Evolutionary conservation across 805 yeast species (phyloP).

Genomic region (Maudiozyma bulderi): DNA sequence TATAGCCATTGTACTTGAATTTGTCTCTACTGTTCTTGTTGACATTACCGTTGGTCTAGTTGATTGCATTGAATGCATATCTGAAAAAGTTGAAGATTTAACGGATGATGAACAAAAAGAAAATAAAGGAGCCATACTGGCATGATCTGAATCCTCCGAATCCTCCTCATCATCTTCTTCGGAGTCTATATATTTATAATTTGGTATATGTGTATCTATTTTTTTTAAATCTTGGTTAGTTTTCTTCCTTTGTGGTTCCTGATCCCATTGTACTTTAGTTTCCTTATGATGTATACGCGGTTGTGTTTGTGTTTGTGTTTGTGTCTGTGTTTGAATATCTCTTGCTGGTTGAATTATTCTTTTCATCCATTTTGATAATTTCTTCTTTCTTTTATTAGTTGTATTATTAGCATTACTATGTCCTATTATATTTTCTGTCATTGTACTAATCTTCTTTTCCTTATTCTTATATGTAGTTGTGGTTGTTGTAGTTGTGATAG

Average conservation of each 20-base stretch:
- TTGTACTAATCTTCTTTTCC: neutral
- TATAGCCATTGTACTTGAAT: conserved; percentile 58
- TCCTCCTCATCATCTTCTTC: neutral
- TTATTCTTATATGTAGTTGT: no score
- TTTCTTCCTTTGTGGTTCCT: conserved; percentile 8
- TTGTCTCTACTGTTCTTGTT: conserved; percentile 37
- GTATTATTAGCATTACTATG: neutral
- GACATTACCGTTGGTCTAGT: conserved; percentile 30
- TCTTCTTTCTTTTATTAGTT: conserved; percentile 13
- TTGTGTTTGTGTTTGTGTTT: neutral
- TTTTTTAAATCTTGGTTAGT: neutral
- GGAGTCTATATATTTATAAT: neutral
- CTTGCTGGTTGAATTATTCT: conserved; percentile 23
- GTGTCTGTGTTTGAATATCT: neutral
- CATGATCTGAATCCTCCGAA: conserved; percentile 14
- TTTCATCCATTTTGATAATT: conserved; percentile 26
- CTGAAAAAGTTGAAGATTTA: conserved; percentile 32
- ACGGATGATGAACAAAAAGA: conserved; percentile 30
- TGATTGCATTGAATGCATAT: conserved; percentile 27
- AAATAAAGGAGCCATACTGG: conserved; percentile 27
- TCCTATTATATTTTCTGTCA: neutral
- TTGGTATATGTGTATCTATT: neutral
- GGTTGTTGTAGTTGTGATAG: no score
- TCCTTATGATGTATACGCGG: conserved; percentile 1
- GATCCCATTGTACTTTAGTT: conserved; percentile 16